Conservation (phyloP, 2,329 filamentous ascomycete species). For the Neonectria coccinea region DNA sequence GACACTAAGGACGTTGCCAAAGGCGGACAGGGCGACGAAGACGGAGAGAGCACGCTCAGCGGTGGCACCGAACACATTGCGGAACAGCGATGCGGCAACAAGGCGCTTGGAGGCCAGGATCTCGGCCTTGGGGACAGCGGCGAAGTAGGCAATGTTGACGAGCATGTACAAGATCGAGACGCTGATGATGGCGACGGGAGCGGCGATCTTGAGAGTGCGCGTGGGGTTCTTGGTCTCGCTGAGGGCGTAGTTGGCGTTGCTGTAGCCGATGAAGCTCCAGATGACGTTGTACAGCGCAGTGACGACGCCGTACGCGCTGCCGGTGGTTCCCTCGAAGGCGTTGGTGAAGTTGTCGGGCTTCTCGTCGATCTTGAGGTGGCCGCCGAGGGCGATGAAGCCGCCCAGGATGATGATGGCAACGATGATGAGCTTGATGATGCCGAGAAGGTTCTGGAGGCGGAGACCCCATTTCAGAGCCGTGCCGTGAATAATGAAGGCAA, state of each 20-base stretch:
- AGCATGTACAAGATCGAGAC: slow-evolving; percentile 74
- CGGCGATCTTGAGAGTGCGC: slow-evolving; percentile 73
- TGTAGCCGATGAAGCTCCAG: slow-evolving; percentile 77
- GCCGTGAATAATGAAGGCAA: slow-evolving; percentile 74
- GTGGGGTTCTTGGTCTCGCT: slow-evolving; percentile 75
- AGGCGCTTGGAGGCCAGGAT: slow-evolving; percentile 64
- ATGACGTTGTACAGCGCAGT: slow-evolving; percentile 79
- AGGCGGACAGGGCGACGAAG: slow-evolving; percentile 75
- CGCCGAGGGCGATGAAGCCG: slow-evolving; percentile 71
- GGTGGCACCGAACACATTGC: slow-evolving; percentile 64
- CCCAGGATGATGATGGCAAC: slow-evolving; percentile 73
- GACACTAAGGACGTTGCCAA: slow-evolving; percentile 75
- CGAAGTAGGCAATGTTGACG: slow-evolving; percentile 75
- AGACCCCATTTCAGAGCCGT: slow-evolving; percentile 74
- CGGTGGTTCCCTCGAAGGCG: slow-evolving; percentile 74
- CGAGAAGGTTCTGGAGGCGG: slow-evolving; percentile 74
- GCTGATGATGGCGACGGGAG: slow-evolving; percentile 68
- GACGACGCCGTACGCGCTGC: slow-evolving; percentile 74
- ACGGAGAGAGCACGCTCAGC: slow-evolving; percentile 72
- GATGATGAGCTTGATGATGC: slow-evolving; percentile 74
- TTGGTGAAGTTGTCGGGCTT: slow-evolving; percentile 73
- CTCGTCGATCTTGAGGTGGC: slow-evolving; percentile 67
- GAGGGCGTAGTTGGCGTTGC: slow-evolving; percentile 75
- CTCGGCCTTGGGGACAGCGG: slow-evolving; percentile 65
- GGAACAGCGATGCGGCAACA: slow-evolving; percentile 66